Conservation (phyloP, 768 basidiomycete genomes). For the Agrocybe praecox region DNA sequence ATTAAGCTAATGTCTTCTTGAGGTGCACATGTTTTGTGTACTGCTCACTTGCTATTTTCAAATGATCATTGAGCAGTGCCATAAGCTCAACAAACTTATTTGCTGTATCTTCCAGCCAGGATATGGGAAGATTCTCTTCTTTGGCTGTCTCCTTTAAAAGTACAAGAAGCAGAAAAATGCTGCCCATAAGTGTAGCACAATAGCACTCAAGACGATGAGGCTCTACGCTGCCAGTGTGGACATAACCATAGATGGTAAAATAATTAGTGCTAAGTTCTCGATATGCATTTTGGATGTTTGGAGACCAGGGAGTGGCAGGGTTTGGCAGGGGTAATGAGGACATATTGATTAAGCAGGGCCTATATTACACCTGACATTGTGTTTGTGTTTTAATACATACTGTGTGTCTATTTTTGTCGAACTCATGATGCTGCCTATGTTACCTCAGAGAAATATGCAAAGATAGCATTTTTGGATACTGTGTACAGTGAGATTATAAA, state of each 20-base stretch:
- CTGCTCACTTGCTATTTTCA: conserved; percentile 2
- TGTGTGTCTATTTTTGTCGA: no score
- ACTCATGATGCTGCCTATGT: no score
- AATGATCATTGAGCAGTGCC: conserved; percentile 4
- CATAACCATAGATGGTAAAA: not conserved
- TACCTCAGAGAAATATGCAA: no score
- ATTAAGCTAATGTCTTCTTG: no score
- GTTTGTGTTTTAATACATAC: no score
- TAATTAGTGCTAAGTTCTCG: not conserved
- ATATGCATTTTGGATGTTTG: not conserved
- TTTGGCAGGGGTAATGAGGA: not conserved
- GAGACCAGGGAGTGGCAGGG: not conserved
- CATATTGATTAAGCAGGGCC: not conserved
- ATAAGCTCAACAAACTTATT: conserved; percentile 4
- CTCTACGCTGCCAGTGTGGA: not conserved
- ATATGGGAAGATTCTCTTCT: not conserved
- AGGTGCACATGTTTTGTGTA: no score
- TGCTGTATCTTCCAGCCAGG: conserved; percentile 4
- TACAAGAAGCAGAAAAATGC: conserved; percentile 1
- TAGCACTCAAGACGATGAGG: not conserved
- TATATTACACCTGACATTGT: no score
- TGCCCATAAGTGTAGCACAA: not conserved
- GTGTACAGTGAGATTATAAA: no score
- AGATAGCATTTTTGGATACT: no score
- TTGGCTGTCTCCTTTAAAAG: not conserved